Base-by-base conservation (phyloP, 179 eudicot genomes). In the Silene vulgaris region DNA sequence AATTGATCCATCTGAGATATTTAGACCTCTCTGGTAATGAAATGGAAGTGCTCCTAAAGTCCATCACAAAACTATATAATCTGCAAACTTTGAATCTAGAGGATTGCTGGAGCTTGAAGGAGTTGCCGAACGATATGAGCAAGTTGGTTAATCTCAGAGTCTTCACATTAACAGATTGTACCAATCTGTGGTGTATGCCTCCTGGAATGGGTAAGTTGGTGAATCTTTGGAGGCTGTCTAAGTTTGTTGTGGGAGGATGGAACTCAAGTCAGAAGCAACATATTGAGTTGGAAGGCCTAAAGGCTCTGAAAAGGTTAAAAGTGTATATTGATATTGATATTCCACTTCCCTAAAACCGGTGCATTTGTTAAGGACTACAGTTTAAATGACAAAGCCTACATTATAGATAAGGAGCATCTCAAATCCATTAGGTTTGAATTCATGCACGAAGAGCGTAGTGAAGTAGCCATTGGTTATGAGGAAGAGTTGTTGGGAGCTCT, bases 1-100 rank as follows among this genome's bases (percentile, higher is more conserved):
- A 70, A 70, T 70, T 70, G 52, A 45, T 70, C 23, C 73, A 70
- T 70, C 12, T 70, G 19, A 70, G 73, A 17, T 50, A 70, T 9
- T 70, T 70, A 6, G 3, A 45, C 14, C 59, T 70, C 16, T 21
- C 35, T 4, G 35, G 35, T 32, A 32, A 20, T 12, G 65, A 61
- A 0, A 11, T 61, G 8, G 14, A 21, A 21, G 23, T 8, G 6
- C 12, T 61, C 8, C 65, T 30, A 5, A 5, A 29, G 14, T 65
- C 69, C 6, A 16, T 65, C 2, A 29, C 37, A 29, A 14, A 29
- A 30, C 69, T 65, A 3, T 21, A 28, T 65, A 65, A 65, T 29
- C 19, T 65, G 7, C 37, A 65, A 14, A 65, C 69, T 12, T 4
- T 65, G 30, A 13, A 3, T 8, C n/a, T 65, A 29, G 19, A 16